Conservation (phyloP, 1,139 yeast genomes). For the Pichia sp. region DNA sequence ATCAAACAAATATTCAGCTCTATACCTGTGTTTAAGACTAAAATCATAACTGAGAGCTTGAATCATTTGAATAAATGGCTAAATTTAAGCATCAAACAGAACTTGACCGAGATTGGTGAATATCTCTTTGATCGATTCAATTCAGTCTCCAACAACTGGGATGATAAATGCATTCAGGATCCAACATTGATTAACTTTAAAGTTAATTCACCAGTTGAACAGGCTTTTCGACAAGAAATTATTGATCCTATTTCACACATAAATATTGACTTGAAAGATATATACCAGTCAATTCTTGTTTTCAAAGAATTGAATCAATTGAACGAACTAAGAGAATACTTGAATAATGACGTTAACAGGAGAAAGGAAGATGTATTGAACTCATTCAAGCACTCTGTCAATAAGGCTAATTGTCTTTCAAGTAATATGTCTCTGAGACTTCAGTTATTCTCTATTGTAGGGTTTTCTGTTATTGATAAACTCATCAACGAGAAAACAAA, state of each 20-base stretch:
- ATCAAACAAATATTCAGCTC: constrained; percentile 64
- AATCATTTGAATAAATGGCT: constrained; percentile 68
- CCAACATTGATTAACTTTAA: constrained; percentile 49
- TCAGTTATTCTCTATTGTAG: constrained; percentile 57
- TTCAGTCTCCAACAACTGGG: constrained; percentile 54
- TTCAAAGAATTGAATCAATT: constrained; percentile 65
- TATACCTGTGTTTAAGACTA: constrained; percentile 66
- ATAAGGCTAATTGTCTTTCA: constrained; percentile 10
- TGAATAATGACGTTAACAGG: constrained; percentile 64
- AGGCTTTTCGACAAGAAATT: constrained; percentile 25
- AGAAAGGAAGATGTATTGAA: constrained; percentile 68
- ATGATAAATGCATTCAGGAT: constrained; percentile 28
- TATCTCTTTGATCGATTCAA: constrained; percentile 47
- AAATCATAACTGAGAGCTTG: constrained; percentile 74
- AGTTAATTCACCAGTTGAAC: constrained; percentile 80
- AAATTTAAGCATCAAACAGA: constrained; percentile 52
- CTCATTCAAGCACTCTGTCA: constrained; percentile 18
- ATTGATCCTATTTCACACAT: constrained; percentile 37
- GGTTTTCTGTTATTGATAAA: constrained; percentile 73
- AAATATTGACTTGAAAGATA: constrained; percentile 51
- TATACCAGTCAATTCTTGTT: constrained; percentile 79
- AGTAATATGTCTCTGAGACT: constrained; percentile 37
- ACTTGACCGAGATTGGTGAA: constrained; percentile 53
- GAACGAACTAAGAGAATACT: constrained; percentile 50
- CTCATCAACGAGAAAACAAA: constrained; percentile 51